Conservation (phyloP, 2,329 filamentous ascomycete species). For the Colletotrichum cordylinicola region DNA sequence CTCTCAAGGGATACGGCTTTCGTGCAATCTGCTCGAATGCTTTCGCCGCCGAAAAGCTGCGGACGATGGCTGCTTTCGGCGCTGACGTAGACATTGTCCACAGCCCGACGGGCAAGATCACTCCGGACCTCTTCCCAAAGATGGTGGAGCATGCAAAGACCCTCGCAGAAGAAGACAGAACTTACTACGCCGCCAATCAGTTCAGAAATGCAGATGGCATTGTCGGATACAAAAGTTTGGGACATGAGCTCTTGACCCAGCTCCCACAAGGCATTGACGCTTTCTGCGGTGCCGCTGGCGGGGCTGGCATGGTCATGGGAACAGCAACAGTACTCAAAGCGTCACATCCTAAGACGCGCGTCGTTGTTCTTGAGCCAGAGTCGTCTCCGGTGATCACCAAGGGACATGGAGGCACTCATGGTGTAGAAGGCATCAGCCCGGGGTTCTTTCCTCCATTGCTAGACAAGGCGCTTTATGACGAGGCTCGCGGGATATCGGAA, state of each 20-base stretch:
- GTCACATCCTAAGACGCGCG: not conserved
- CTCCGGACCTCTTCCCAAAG: slow-evolving; percentile 8
- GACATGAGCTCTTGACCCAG: not conserved
- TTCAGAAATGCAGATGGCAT: slow-evolving; percentile 18
- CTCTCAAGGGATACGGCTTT: slow-evolving; percentile 29
- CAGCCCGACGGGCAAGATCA: slow-evolving; percentile 10
- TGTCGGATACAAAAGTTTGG: slow-evolving; percentile 12
- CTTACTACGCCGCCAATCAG: slow-evolving; percentile 4
- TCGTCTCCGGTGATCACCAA: not conserved
- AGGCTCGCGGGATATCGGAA: not conserved
- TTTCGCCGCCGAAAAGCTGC: slow-evolving; percentile 15
- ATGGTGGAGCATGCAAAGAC: not conserved
- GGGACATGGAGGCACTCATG: not conserved
- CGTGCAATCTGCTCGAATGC: slow-evolving; percentile 3
- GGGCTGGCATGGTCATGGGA: slow-evolving; percentile 16
- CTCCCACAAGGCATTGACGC: slow-evolving; percentile 10
- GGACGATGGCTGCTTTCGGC: slow-evolving; percentile 19
- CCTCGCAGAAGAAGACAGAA: not conserved
- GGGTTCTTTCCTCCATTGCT: not conserved
- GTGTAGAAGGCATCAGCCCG: not conserved
- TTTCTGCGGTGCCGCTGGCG: slow-evolving; percentile 20
- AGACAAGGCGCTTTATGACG: slow-evolving; percentile 1
- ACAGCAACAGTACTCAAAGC: not conserved
- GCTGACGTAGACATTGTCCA: slow-evolving; percentile 11
- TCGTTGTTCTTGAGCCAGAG: slow-evolving; percentile 6